Conservation (phyloP, 345 rosid species). For the Euclidium syriacum region DNA sequence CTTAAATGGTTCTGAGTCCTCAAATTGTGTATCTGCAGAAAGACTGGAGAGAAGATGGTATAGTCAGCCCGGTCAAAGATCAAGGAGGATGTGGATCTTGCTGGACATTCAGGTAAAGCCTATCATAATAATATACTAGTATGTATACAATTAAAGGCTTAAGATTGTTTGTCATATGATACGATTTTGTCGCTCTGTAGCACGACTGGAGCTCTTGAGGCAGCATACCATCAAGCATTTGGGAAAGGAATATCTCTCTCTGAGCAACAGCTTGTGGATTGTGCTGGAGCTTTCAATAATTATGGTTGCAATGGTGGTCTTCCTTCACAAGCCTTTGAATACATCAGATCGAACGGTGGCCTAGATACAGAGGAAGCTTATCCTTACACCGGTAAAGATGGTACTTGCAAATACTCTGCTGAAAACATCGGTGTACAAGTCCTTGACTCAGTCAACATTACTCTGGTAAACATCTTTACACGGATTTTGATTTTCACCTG, state of each 20-base stretch:
- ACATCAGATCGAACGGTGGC: slow-evolving; percentile 87
- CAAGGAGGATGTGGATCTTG: slow-evolving; percentile 97
- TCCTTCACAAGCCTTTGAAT: slow-evolving; percentile 98
- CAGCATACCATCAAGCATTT: slow-evolving; percentile 92
- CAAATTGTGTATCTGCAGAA: slow-evolving; percentile 39
- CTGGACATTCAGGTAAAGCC: slow-evolving; percentile 94
- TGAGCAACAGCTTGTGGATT: slow-evolving; percentile 98
- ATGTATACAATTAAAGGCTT: neutral
- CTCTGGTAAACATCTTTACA: slow-evolving; percentile 50
- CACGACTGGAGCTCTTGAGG: slow-evolving; percentile 97
- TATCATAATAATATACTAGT: neutral
- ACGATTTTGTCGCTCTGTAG: slow-evolving; percentile 34
- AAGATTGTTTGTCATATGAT: neutral
- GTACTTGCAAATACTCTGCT: slow-evolving; percentile 65
- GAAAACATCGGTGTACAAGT: slow-evolving; percentile 75
- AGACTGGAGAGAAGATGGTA: slow-evolving; percentile 90
- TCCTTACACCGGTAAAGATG: slow-evolving; percentile 66
- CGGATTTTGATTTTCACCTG: neutral
- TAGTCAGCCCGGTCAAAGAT: slow-evolving; percentile 85
- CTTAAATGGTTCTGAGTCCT: neutral
- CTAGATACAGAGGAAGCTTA: slow-evolving; percentile 91
- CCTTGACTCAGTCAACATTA: slow-evolving; percentile 71
- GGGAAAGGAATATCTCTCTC: slow-evolving; percentile 79
- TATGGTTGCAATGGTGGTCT: slow-evolving; percentile 90
- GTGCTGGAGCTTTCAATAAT: slow-evolving; percentile 86